Evolutionary conservation across 352 stramenopile genomes (phyloP), one percentile per base, ranked within the genome.

Genomic region (Thalassiosira gravida): DNA sequence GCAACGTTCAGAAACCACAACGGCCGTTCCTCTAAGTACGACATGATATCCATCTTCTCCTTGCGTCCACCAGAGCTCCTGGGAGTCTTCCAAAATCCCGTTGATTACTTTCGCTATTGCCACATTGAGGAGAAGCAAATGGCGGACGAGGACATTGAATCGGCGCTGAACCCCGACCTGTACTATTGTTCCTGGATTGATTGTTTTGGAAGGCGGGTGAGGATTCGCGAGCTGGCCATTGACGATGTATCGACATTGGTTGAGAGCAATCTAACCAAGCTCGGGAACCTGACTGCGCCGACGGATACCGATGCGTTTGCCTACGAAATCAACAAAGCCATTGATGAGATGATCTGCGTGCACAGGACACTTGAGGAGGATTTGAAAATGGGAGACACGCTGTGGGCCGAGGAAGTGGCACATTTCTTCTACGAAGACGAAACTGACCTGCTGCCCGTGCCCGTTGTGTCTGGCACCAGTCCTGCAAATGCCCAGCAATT

Each of bases 41-140:
- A 77, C 29, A 37, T 3, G 18, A 67, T 77, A 24, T 77, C 67
- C 29, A 39, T 69, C 1, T 77, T 77, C 52, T 44, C 37, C 3
- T 35, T 77, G 14, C 20, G 57, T 2, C 55, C 56, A 9, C 67
- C 57, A 18, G 57, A 67, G 39, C 22, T 77, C n/a, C 3, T 53
- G 5, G n/a, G 6, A 25, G 42, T 68, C 2, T 57, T 61, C 25
- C n/a, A 63, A 7, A 77, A 20, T 25, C 67, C 57, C 0, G 22
- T 16, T 6, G 20, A 50, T 20, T 77, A 77, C 20, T 69, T 63
- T 55, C 32, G 67, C 13, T 64, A 30, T 18, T 69, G 39, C 32
- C 18, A 29, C 39, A 67, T 67, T 62, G 53, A 67, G 2, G 39
- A 75, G 11, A 56, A 3, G 7, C 14, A 44, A 11, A 62, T 62